phyloP scores from a whole-genome alignment of 192 early-diverging fungal genomes.

The Dimargaris cristalligena region DNA sequence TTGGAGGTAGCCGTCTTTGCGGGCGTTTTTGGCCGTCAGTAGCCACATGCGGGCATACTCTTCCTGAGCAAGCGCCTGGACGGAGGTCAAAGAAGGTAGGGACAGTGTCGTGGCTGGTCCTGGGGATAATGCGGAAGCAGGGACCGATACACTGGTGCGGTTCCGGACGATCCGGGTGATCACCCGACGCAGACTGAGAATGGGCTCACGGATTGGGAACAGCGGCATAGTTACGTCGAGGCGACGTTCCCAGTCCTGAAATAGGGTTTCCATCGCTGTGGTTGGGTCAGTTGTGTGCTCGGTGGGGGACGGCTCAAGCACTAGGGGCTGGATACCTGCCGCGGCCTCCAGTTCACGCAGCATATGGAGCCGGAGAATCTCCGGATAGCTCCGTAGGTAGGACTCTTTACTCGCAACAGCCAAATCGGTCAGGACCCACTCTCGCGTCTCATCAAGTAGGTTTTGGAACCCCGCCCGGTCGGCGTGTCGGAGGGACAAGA shows the following conservation, averaged over 20 bases:
- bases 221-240: constrained; percentile 33
- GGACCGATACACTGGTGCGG: too few relatives aligned
- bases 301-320: background rate
- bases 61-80: constrained; percentile 1
- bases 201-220: constrained; percentile 38
- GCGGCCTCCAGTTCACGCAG: constrained; percentile 43
- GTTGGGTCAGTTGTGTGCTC: background rate
- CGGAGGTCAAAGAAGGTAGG: background rate
- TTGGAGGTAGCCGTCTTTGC: constrained; percentile 37
- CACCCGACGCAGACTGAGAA: constrained; percentile 37
- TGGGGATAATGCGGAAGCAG: too few relatives aligned
- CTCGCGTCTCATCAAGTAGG: constrained; percentile 25
- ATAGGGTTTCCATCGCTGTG: constrained; percentile 11
- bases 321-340: background rate
- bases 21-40: constrained; percentile 35
- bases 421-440: constrained; percentile 29
- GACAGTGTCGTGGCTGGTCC: too few relatives aligned
- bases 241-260: constrained; percentile 27
- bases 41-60: constrained; percentile 44
- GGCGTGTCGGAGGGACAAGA: constrained; percentile 28
- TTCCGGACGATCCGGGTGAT: constrained; percentile 22
- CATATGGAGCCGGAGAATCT: constrained; percentile 43
- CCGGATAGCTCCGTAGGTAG: constrained; percentile 40
- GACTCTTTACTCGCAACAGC: constrained; percentile 45
- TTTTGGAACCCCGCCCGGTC: constrained; percentile 15